Conservation (phyloP, 1,284 basidiomycete species). For the Tylopilus sp. region DNA sequence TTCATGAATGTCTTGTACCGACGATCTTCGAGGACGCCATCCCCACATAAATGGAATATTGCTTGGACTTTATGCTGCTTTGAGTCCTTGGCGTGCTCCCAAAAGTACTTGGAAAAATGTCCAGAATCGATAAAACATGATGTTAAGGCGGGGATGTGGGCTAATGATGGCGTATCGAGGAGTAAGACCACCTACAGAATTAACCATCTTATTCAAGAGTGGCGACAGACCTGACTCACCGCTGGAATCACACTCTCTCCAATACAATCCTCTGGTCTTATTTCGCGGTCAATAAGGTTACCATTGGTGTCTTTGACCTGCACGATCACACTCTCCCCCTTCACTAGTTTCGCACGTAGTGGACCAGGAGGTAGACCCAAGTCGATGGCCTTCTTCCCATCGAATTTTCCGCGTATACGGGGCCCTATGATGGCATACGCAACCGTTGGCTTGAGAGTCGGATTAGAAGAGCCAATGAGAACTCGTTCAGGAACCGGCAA, state of each 20-base stretch:
- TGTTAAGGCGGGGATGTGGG: slow-evolving; percentile 58
- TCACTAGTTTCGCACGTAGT: slow-evolving; percentile 42
- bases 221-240: slow-evolving; percentile 32
- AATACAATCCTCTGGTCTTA: slow-evolving; percentile 57
- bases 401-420: slow-evolving; percentile 80
- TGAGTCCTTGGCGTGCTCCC: slow-evolving; percentile 38
- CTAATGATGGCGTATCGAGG: slow-evolving; percentile 56
- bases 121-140: slow-evolving; percentile 48
- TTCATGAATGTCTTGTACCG: slow-evolving; percentile 72
- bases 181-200: slow-evolving; percentile 49
- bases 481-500: slow-evolving; percentile 24
- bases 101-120: slow-evolving; percentile 48
- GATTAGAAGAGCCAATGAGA: slow-evolving; percentile 23
- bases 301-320: slow-evolving; percentile 44
- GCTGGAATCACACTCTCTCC: slow-evolving; percentile 47
- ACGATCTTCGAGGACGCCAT: slow-evolving; percentile 61
- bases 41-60: slow-evolving; percentile 65
- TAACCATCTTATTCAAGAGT: background rate
- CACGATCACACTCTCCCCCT: slow-evolving; percentile 54
- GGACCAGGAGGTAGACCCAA: slow-evolving; percentile 66
- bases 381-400: slow-evolving; percentile 58
- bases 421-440: slow-evolving; percentile 78
- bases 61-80: slow-evolving; percentile 48
- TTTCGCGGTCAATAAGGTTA: slow-evolving; percentile 37
- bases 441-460: slow-evolving; percentile 38